These are phyloP conservation scores for Colletotrichum chrysophilum DNA, from an alignment of 2,329 filamentous ascomycete genomes.

Conservation along the genomic window DNA sequence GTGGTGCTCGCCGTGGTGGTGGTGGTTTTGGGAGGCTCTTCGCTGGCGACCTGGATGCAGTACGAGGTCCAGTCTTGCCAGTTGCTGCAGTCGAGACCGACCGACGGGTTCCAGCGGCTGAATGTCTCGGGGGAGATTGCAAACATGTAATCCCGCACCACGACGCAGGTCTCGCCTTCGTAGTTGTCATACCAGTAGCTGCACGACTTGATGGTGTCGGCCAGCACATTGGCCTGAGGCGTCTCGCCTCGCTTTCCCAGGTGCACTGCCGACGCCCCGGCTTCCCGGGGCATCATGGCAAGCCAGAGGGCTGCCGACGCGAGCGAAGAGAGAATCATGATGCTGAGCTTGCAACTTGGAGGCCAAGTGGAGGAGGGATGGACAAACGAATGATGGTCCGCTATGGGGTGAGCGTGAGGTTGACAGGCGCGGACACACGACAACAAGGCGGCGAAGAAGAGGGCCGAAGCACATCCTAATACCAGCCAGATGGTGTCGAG, in stretches of 20 bases:
- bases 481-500: not conserved
- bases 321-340: not conserved
- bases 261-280: not conserved
- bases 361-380: not conserved
- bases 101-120: constrained; percentile 27
- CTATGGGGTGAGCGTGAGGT: not conserved
- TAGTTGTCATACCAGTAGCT: constrained; percentile 19
- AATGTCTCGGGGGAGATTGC: constrained; percentile 22
- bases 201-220: not conserved
- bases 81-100: constrained; percentile 24
- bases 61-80: constrained; percentile 25
- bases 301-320: not conserved
- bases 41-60: constrained; percentile 26
- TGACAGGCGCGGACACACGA: not conserved
- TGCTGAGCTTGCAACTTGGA: not conserved
- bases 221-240: not conserved
- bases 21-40: not conserved
- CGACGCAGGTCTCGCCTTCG: constrained; percentile 12
- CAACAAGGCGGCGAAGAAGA: not conserved
- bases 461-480: not conserved
- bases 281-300: not conserved
- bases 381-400: not conserved
- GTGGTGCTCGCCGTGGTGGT: constrained; percentile 15
- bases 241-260: not conserved
- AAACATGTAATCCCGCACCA: constrained; percentile 6